Conservation (phyloP, 768 basidiomycete species). For the Pleurotus citrinopileatus region DNA sequence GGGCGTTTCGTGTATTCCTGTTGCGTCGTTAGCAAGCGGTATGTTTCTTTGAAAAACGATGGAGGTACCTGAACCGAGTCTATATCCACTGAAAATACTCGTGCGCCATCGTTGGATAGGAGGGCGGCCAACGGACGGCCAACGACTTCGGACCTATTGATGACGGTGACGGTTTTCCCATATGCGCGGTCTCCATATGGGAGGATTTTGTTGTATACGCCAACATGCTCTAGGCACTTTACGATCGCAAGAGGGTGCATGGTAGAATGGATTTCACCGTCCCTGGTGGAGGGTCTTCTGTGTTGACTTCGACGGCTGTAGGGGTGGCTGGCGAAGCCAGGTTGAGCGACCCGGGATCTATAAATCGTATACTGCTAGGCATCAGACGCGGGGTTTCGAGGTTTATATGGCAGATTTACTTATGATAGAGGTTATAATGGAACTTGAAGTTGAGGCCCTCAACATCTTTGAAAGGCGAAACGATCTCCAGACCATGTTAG, state of each 20-base stretch:
- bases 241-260: slow-evolving; percentile 95
- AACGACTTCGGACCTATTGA: slow-evolving; percentile 97
- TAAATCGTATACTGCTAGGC: slow-evolving; percentile 80
- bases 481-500: slow-evolving; percentile 49
- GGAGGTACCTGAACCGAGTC: slow-evolving; percentile 77
- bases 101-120: slow-evolving; percentile 93
- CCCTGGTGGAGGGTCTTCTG: slow-evolving; percentile 73
- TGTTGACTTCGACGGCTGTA: slow-evolving; percentile 29
- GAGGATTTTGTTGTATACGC: slow-evolving; percentile 91
- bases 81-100: slow-evolving; percentile 93
- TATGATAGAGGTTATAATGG: slow-evolving; percentile 92
- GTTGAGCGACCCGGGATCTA: slow-evolving; percentile 70
- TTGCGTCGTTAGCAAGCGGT: not conserved
- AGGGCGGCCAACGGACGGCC: slow-evolving; percentile 95
- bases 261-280: slow-evolving; percentile 96
- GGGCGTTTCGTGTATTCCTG: slow-evolving; percentile 94
- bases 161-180: slow-evolving; percentile 89
- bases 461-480: slow-evolving; percentile 95
- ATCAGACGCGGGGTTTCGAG: no score
- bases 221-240: slow-evolving; percentile 86
- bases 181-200: slow-evolving; percentile 95
- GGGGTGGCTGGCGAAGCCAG: slow-evolving; percentile 39
- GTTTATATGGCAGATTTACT: no score
- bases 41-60: slow-evolving; percentile 1
- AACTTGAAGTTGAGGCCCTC: slow-evolving; percentile 97